Conservation (phyloP, 176 grass and related monocot genomes). For the Carex scoparia region DNA sequence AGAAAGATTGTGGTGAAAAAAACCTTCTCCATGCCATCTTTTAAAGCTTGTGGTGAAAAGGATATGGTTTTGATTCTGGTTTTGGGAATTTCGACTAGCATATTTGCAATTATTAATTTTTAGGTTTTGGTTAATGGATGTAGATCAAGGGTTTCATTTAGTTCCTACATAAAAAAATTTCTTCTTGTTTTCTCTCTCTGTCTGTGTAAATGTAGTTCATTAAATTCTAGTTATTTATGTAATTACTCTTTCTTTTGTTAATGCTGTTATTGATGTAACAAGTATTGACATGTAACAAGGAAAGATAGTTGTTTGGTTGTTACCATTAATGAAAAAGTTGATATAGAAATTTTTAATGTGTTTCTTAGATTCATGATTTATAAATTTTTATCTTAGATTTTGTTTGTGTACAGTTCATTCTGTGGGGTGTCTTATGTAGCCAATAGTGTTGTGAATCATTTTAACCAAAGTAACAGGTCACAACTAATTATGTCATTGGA, state of each 20-base stretch:
- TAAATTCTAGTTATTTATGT: background rate
- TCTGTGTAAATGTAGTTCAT: slow-evolving; percentile 8
- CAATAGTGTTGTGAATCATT: too few species aligned
- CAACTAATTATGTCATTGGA: too few species aligned
- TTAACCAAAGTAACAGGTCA: too few species aligned
- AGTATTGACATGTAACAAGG: background rate
- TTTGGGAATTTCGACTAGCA: slow-evolving; percentile 10
- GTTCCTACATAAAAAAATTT: slow-evolving; percentile 35
- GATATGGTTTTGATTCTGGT: background rate
- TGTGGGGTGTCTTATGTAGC: too few species aligned
- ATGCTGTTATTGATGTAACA: background rate
- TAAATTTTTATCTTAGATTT: too few species aligned
- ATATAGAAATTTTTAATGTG: too few species aligned
- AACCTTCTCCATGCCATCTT: slow-evolving; percentile 16
- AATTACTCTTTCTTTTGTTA: background rate
- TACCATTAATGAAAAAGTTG: too few species aligned
- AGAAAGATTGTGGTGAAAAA: too few species aligned
- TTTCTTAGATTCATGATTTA: too few species aligned
- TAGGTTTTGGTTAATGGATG: slow-evolving; percentile 28
- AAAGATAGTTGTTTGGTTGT: background rate
- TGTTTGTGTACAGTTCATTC: too few species aligned
- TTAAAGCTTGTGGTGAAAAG: slow-evolving; percentile 19
- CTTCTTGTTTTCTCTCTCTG: background rate
- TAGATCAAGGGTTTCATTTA: slow-evolving; percentile 18
- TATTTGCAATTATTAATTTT: slow-evolving; percentile 18